These are phyloP conservation scores for Pseudogymnoascus sp. DNA, from an alignment of 2,329 filamentous ascomycete species.

Conservation along the genomic window DNA sequence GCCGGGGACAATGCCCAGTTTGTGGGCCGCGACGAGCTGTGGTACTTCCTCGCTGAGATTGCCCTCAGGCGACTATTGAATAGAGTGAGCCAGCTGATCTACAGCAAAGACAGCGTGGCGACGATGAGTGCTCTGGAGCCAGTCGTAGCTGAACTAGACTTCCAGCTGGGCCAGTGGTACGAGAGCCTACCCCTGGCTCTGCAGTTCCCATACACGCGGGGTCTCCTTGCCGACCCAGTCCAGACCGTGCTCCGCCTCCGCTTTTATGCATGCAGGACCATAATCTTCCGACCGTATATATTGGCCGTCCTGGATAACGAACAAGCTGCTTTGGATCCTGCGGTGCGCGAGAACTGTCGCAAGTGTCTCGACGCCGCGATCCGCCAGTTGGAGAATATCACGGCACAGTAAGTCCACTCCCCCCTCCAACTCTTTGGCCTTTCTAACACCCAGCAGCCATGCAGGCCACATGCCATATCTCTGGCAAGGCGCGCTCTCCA, in stretches of 20 bases:
- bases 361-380: conserved; percentile 76
- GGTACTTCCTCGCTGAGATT: conserved; percentile 82
- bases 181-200: conserved; percentile 66
- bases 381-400: conserved; percentile 70
- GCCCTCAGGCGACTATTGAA: conserved; percentile 70
- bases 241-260: conserved; percentile 72
- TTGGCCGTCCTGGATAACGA: conserved; percentile 73
- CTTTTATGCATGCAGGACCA: conserved; percentile 79
- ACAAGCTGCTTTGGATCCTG: conserved; percentile 60
- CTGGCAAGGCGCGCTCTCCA: conserved; percentile 76
- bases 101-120: conserved; percentile 63
- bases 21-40: conserved; percentile 67
- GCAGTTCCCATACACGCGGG: conserved; percentile 66
- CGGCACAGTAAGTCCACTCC: conserved; percentile 55
- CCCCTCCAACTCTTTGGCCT: neutral
- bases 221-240: conserved; percentile 61
- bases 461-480: conserved; percentile 79
- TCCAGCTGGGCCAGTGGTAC: conserved; percentile 78
- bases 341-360: conserved; percentile 69
- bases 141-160: conserved; percentile 72
- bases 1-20: conserved; percentile 32
- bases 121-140: conserved; percentile 68
- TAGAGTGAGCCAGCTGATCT: conserved; percentile 71
- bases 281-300: conserved; percentile 80
- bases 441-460: conserved; percentile 44